phyloP scores from a whole-genome alignment of 2,329 filamentous ascomycete species.

The Calonectria multiphialidica region DNA sequence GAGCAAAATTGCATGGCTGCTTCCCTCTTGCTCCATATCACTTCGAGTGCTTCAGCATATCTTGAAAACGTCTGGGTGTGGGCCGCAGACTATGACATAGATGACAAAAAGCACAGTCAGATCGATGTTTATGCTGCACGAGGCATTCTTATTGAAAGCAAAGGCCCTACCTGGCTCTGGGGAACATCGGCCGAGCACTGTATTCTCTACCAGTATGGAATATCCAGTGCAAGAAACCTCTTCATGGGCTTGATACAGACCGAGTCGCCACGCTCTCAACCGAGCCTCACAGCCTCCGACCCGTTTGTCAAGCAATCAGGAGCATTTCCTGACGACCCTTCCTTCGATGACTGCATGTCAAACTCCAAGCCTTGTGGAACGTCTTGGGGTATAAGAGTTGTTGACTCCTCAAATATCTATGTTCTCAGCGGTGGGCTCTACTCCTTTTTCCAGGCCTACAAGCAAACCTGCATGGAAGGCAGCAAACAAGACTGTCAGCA shows the following conservation, averaged over 20 bases:
- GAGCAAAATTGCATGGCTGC: slow-evolving; percentile 70
- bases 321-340: too few relatives aligned
- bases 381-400: too few relatives aligned
- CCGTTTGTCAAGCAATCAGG: slow-evolving; percentile 20
- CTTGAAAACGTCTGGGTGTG: slow-evolving; percentile 72
- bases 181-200: slow-evolving; percentile 38
- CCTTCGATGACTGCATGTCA: too few relatives aligned
- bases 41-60: slow-evolving; percentile 58
- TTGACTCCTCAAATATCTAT: too few relatives aligned
- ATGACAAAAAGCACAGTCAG: slow-evolving; percentile 28
- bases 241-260: slow-evolving; percentile 63
- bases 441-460: too few relatives aligned
- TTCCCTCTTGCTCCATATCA: slow-evolving; percentile 64
- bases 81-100: slow-evolving; percentile 74
- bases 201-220: slow-evolving; percentile 62
- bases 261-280: slow-evolving; percentile 40
- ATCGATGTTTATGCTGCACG: slow-evolving; percentile 42
- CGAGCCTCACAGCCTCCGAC: slow-evolving; percentile 21
- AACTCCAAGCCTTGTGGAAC: too few relatives aligned
- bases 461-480: too few relatives aligned
- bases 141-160: slow-evolving; percentile 49
- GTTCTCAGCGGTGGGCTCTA: too few relatives aligned
- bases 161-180: slow-evolving; percentile 48
- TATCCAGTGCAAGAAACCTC: slow-evolving; percentile 58
- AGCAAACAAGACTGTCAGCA: too few relatives aligned